A percentile compares a stretch with the other conserved stretches of the same genome.
These are phyloP conservation scores for Carpinus viminea DNA, from an alignment of 306 rosid genomes.

Conservation along the genomic window DNA sequence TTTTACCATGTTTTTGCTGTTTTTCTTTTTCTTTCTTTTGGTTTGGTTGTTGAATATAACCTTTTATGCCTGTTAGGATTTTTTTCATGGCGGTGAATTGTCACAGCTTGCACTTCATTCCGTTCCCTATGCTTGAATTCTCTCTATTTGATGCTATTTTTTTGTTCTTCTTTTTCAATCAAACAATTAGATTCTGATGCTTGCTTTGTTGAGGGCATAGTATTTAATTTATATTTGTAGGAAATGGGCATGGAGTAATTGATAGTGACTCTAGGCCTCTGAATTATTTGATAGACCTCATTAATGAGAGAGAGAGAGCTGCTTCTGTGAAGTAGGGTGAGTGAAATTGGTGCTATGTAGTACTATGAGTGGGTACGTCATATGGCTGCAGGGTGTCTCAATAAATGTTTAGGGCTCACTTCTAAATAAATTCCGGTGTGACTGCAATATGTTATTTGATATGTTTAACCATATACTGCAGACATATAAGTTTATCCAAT, in stretches of 20 bases:
- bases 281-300: not conserved
- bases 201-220: not conserved
- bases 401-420: not conserved
- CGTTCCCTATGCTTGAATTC: not conserved
- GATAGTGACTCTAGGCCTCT: not conserved
- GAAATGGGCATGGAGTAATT: not conserved
- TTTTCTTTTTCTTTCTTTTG: not conserved
- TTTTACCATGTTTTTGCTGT: not conserved
- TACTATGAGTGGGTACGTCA: not conserved
- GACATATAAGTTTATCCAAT: not conserved
- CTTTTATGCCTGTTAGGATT: not conserved
- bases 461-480: not conserved
- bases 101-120: not conserved
- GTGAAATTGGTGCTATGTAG: not conserved
- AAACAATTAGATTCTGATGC: not conserved
- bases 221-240: not conserved
- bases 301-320: not conserved
- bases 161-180: not conserved
- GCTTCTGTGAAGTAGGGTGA: not conserved
- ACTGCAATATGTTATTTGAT: not conserved
- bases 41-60: not conserved
- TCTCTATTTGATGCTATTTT: not conserved
- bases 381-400: not conserved
- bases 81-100: not conserved
- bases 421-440: not conserved